phyloP scores from a whole-genome alignment of 2,329 filamentous ascomycete genomes.

The Alternaria sp. region DNA sequence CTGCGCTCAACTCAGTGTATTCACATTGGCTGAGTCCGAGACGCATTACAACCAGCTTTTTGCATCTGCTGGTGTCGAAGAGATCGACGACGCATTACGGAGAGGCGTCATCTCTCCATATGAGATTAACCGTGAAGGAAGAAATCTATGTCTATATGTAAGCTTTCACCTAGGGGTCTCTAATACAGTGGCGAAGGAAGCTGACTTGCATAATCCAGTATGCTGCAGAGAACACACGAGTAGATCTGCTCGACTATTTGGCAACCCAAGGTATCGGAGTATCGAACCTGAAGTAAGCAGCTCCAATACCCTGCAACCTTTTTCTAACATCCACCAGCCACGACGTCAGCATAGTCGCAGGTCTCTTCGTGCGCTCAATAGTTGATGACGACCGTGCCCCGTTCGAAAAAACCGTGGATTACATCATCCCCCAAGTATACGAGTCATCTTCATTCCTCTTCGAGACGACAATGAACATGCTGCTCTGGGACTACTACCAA shows the following conservation, averaged over 20 bases:
- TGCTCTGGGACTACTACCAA: constrained; percentile 9
- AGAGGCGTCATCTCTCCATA: constrained; percentile 20
- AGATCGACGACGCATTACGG: constrained; percentile 18
- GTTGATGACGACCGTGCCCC: not conserved
- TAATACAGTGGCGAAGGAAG: not conserved
- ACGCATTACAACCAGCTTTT: constrained; percentile 8
- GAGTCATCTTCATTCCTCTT: constrained; percentile 8
- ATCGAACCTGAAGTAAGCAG: constrained; percentile 12
- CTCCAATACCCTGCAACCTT: not conserved
- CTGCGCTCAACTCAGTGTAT: constrained; percentile 10
- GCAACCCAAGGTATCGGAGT: constrained; percentile 18
- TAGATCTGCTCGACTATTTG: constrained; percentile 19
- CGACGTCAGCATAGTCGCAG: constrained; percentile 5
- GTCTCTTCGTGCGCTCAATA: constrained; percentile 3
- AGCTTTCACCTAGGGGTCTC: not conserved
- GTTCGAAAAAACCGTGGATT: constrained; percentile 1
- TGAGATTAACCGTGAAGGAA: not conserved
- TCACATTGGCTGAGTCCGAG: not conserved
- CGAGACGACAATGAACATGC: constrained; percentile 8
- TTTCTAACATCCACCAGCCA: not conserved
- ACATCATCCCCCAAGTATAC: not conserved
- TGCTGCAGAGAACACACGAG: constrained; percentile 2
- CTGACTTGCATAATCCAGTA: not conserved
- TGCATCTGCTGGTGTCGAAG: constrained; percentile 2
- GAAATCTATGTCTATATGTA: constrained; percentile 13